Evolutionary conservation across 768 basidiomycete genomes (phyloP), one percentile per base, ranked within the genome.

Genomic region (Tubosaeta sp.): DNA sequence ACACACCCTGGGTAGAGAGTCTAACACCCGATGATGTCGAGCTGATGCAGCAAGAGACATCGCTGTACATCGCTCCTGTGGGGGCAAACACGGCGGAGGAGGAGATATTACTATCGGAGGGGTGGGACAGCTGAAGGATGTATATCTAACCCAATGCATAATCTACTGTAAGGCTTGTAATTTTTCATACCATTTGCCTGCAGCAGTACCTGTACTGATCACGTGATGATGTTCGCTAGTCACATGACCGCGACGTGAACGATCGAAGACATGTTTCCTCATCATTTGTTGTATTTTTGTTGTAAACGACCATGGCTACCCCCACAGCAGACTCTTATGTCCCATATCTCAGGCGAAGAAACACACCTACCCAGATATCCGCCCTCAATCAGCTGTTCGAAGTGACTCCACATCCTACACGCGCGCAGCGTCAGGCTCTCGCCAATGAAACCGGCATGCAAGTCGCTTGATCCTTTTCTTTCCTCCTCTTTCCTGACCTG

Each of bases 81-180:
- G 76, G 77, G 5, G 60, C 70, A 10, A 76, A 69, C 45, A 73
- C 79, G n/a, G 63, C 66, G 3, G 80, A 81, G 55, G 80, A 82
- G 59, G 66, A 66, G 39, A 63, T 46, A 38, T 24, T 78, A 32
- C 38, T 72, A 51, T 49, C 49, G 21, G 57, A 56, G 13, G 55
- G 51, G 16, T 59, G 58, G 58, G 25, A 53, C 0, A n/a, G 7
- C 39, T 62, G 41, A 55, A 18, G 41, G 39, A 22, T 38, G 41
- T 22, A 44, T 22, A 54, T 59, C 46, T 49, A 51, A 22, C 14
- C 21, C 27, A 32, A 10, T 24, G 27, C 24, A 47, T 53, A 53
- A 59, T 54, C 36, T 58, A 35, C 2, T 16, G 46, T 44, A 27
- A 50, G n/a, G 41, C 34, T 46, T 34, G 47, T 14, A 38, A 19